A percentile compares a stretch with the other conserved stretches of the same genome.
Conservation (phyloP, 202 grass and related monocot species). For the Elaeis oleifera region DNA sequence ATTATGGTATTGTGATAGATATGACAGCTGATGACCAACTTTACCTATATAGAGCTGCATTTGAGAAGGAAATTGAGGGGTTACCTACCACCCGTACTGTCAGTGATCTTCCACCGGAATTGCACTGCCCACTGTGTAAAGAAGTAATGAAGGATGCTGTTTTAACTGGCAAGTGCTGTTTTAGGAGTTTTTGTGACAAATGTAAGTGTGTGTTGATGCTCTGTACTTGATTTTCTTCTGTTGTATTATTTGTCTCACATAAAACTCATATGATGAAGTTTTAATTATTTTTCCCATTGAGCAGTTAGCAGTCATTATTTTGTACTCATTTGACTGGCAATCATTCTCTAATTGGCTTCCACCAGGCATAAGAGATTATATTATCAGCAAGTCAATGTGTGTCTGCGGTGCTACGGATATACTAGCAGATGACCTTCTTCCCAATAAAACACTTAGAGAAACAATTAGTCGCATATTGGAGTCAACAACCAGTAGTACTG, state of each 20-base stretch:
- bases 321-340: too few species aligned
- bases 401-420: neutral
- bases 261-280: too few species aligned
- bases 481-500: neutral
- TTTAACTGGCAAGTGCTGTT: constrained; percentile 16
- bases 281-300: too few species aligned
- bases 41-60: constrained; percentile 1
- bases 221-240: too few species aligned
- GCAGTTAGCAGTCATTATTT: too few species aligned
- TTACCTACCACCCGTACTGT: constrained; percentile 1
- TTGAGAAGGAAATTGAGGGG: constrained; percentile 20
- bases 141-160: constrained; percentile 17
- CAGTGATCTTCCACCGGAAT: constrained; percentile 13
- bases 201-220: neutral
- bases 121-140: constrained; percentile 8
- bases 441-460: constrained; percentile 2
- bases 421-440: neutral
- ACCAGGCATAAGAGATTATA: neutral
- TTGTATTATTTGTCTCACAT: too few species aligned
- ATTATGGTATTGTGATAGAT: neutral
- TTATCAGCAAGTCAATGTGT: constrained; percentile 5
- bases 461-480: neutral
- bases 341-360: too few species aligned
- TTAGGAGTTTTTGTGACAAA: constrained; percentile 7
- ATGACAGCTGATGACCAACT: neutral